Base-by-base conservation (phyloP, 2,329 filamentous ascomycete genomes). In the Hymenoscyphus fructigenus region DNA sequence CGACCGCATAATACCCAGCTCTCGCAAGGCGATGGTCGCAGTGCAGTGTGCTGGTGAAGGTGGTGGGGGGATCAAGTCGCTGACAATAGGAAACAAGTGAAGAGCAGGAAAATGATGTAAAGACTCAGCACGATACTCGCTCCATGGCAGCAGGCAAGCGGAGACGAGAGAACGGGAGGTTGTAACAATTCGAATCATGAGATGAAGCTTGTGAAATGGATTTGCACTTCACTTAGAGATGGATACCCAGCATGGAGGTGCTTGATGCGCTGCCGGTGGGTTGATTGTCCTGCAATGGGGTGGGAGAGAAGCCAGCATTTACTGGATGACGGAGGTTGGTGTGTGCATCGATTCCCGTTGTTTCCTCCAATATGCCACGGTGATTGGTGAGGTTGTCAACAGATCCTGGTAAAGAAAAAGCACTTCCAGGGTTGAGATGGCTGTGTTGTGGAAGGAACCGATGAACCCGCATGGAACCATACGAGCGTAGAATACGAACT, bases 401-500 rank as follows among this genome's bases (percentile, higher is more conserved):
- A 23, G 3, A 53, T 53, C 47, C 47, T 20, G 10, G 47, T 53
- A 12, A 12, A 26, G 47, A 26, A 53, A 53, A 53, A 53, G 17
- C 41, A 47, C 41, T 47, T 7, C 41, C 41, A 47, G 20, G 10
- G n/a, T 23, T 23, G 47, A 53, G 5, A 53, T 23, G 47, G 20
- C 9, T 50, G 44, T 38, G 47, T 53, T 26, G 47, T 14, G 20
- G 20, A 53, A 23, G 47, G 47, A 26, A 53, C 12, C 20, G 20
- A 53, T 53, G 47, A 23, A 26, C 9, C 47, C 20, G 20, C 9
- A n/a, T n/a, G n/a, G 20, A 53, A 26, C 47, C 20, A 10, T 53
- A 23, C 47, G 47, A 53, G 47, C 12, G 47, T 53, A 53, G 47
- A 53, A 53, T 53, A 53, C 47, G 47, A 53, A 53, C 47, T 14